Base-by-base conservation (phyloP, 768 basidiomycete genomes). In the Tulasnella sp. region DNA sequence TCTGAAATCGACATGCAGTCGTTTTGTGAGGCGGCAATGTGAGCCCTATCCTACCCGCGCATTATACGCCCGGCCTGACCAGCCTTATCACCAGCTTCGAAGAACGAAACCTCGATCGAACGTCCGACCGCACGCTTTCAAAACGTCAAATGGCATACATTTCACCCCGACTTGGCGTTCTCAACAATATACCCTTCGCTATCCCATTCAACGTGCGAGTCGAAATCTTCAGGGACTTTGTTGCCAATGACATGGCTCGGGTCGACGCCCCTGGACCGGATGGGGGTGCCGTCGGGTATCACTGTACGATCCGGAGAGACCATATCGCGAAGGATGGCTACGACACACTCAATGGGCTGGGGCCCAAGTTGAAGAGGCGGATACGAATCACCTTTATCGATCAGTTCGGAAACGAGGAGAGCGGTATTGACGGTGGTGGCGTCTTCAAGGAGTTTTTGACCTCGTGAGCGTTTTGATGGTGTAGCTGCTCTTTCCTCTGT, bases 371-470 rank as follows among this genome's bases (percentile, higher is more conserved):
- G 81, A 96, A 95, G 85, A 87, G 87, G n/a, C 89, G 90, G 13
- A 88, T 99, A 35, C 89, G 92, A 82, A 99, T 99, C 81, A 88
- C 89, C n/a, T 99, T 99, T 83, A 88, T 97, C 37, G 96, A 99
- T 84, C 91, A 93, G 84, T 95, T 91, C 79, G 94, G 93, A 39
- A 87, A 91, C 80, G 90, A 90, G 81, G 94, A 97, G 94, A 96
- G 82, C 84, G 97, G 96, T 0, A 97, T 99, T 42, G 97, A 98
- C 80, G 96, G 97, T 1, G 96, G 98, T 2, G 98, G 98, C 0
- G 91, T 99, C 5, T 99, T 98, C 87, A 99, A 99, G 83, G 98
- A 99, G 84, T 98, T 99, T 81, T 89, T 99, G 82, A 99, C 96
- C 1, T 83, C 83, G 85, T 87, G 76, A 80, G 86, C 81, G 4